Evolutionary conservation across 1,284 basidiomycete genomes (phyloP).

Genomic region (Ustilago shanxiensis): DNA sequence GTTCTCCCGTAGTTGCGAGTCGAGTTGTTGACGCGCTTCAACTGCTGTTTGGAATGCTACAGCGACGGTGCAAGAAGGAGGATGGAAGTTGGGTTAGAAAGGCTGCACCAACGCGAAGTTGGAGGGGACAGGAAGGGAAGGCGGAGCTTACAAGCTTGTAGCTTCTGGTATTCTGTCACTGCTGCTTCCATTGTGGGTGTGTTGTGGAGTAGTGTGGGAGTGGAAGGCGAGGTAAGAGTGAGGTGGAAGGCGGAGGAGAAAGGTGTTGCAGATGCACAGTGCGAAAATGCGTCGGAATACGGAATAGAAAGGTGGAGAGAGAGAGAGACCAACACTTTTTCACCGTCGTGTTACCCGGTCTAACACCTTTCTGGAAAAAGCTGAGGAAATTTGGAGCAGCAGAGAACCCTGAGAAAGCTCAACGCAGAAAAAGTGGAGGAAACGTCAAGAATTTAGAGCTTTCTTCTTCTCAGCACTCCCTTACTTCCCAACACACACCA

Average conservation of each 20-base stretch:
- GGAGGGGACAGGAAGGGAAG: background rate
- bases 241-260: background rate
- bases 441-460: background rate
- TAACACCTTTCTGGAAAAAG: constrained; percentile 10
- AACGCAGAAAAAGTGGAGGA: constrained; percentile 6
- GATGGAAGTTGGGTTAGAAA: too few species aligned
- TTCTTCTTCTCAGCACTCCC: background rate
- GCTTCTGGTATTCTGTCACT: constrained; percentile 52
- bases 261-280: constrained; percentile 1
- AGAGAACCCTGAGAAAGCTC: background rate
- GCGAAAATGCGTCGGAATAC: constrained; percentile 3
- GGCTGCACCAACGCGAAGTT: background rate
- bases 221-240: background rate
- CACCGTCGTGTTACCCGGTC: background rate
- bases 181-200: constrained; percentile 41
- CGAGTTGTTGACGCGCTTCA: constrained; percentile 62
- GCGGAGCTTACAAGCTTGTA: constrained; percentile 41
- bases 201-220: background rate
- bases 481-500: too few species aligned
- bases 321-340: background rate
- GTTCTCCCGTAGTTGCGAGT: constrained; percentile 87
- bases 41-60: constrained; percentile 57
- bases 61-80: too few species aligned
- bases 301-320: background rate
- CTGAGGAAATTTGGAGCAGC: background rate